Evolutionary conservation across 1,284 basidiomycete species (phyloP), one percentile per base, ranked within the genome.

Genomic region (Ganoderma lingzhi): DNA sequence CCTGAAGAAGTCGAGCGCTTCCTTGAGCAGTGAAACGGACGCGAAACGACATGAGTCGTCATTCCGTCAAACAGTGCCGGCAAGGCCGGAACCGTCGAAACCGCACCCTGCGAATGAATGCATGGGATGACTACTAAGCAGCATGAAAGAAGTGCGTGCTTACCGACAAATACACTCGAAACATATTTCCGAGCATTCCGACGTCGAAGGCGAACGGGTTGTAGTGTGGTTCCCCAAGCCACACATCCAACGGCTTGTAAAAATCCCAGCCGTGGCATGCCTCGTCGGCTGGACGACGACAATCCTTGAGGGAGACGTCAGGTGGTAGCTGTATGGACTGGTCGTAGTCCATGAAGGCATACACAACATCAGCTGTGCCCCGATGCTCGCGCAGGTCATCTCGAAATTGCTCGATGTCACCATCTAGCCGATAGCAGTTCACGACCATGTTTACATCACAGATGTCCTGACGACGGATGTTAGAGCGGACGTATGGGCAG

Each of bases 121-220:
- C n/a, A n/a, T n/a, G n/a, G n/a, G n/a, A n/a, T n/a, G n/a, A n/a
- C n/a, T n/a, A n/a, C n/a, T n/a, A n/a, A n/a, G n/a, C n/a, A n/a
- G n/a, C n/a, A n/a, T n/a, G n/a, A n/a, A n/a, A n/a, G n/a, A n/a
- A n/a, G n/a, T n/a, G 9, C 2, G 63, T 48, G 0, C 9, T 19
- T 48, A 69, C 71, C 37, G 58, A 23, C 19, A 73, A 71, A 12
- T 60, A 23, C 39, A 41, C 53, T 1, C 64, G n/a, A 15, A 69
- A 71, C 9, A 71, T 14, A 37, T 68, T 71, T 10, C 66, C 70
- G 1, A 73, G 60, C 30, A 62, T 66, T 1, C 62, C 70, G 9
- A 73, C 72, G 42, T 73, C 72, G 15, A 58, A 71, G 0, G 72
- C 68, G 32, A 73, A 73, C 23, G 72, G 72, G 17, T 71, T 67